phyloP scores from a whole-genome alignment of 2,329 filamentous ascomycete species.

The Xylaria sp. region DNA sequence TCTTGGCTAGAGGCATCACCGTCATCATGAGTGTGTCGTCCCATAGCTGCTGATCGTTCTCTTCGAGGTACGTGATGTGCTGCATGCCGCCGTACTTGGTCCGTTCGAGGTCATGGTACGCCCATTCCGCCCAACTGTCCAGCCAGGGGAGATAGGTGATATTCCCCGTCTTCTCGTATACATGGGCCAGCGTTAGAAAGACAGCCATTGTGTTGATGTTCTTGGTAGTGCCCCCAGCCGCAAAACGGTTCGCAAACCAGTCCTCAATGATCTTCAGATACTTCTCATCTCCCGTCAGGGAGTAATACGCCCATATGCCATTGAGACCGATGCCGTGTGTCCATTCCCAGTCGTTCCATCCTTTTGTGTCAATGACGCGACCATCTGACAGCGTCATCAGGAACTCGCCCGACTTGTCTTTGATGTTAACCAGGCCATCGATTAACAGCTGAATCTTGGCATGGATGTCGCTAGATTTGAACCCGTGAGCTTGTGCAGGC shows the following conservation, averaged over 20 bases:
- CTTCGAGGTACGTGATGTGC: constrained; percentile 77
- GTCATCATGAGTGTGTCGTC: constrained; percentile 93
- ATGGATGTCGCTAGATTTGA: constrained; percentile 61
- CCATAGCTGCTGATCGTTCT: constrained; percentile 82
- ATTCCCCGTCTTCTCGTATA: constrained; percentile 81
- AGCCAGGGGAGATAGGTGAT: constrained; percentile 79
- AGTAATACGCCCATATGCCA: constrained; percentile 85
- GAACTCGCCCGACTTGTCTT: constrained; percentile 79
- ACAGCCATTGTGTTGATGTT: constrained; percentile 89
- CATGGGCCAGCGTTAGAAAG: constrained; percentile 78
- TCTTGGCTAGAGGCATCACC: constrained; percentile 82
- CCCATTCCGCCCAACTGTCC: constrained; percentile 85
- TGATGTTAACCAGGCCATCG: constrained; percentile 80
- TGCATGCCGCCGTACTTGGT: constrained; percentile 80
- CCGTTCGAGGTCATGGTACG: constrained; percentile 78
- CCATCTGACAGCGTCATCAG: constrained; percentile 77
- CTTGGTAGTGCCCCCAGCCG: constrained; percentile 78
- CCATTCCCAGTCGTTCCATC: constrained; percentile 87
- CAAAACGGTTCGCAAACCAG: constrained; percentile 78
- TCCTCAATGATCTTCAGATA: constrained; percentile 74
- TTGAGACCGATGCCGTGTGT: constrained; percentile 84
- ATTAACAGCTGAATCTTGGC: constrained; percentile 73
- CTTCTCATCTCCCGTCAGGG: constrained; percentile 70
- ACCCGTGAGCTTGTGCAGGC: constrained; percentile 57
- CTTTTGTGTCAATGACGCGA: constrained; percentile 83